Base-by-base conservation (phyloP, 2,329 filamentous ascomycete species). In the Davidsoniella australis region DNA sequence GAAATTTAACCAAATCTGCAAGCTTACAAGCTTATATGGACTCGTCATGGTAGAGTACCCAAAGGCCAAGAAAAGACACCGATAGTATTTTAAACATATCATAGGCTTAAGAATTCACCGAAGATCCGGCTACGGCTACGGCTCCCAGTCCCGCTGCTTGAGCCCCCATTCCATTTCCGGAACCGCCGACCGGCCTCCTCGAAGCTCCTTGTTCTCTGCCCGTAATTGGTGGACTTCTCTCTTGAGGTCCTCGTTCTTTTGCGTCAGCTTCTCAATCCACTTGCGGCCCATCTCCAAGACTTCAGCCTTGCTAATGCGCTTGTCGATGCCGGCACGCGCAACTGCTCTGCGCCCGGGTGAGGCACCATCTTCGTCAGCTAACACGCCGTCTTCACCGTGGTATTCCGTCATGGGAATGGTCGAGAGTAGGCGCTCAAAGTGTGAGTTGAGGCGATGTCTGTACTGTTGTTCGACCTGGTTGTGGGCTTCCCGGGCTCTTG, bases 401-500 rank as follows among this genome's bases (percentile, higher is more conserved):
- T 54, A 43, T 41, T 56, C 57, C 26, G 55, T 38, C 49, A 63
- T 55, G 2, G 66, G 66, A 1, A 70, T 60, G 0, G 65, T 63
- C 37, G 62, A 60, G 1, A 69, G 60, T 10, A 70, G 63, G 41
- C 60, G 60, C 56, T 68, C 66, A 50, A 69, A 70, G 56, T 70
- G 65, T 2, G 60, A 59, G 52, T 69, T 70, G 33, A 70, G 64
- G 20, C 67, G 60, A 58, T 68, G 68, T 36, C 67, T 65, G 58
- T 70, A 70, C 55, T 69, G 66, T 56, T 69, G 68, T 59, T 70
- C 67, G 7, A 69, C 67, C 46, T 68, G 64, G 57, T 70, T 70
- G 55, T 70, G 67, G 41, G 58, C 58, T 47, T 58, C 60, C 12
- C 60, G 55, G 1, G 58, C 55, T 49, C 59, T 54, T 50, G 9